Conservation (phyloP, 768 basidiomycete genomes). For the Rhodotorula graminis region DNA sequence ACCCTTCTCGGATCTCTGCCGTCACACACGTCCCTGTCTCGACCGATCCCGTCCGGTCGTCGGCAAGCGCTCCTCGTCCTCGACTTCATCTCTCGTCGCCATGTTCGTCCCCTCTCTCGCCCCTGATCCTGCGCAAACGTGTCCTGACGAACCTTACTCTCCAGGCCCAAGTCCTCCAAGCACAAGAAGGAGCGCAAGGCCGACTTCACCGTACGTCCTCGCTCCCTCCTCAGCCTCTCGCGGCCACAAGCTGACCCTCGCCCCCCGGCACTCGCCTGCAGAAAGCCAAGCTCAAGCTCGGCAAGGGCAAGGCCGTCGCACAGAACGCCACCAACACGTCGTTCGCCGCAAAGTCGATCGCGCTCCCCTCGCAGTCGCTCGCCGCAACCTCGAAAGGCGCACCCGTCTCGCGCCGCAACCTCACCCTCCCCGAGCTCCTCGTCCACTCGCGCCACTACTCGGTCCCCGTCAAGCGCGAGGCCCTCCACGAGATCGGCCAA, state of each 20-base stretch:
- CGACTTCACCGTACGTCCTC: constrained; percentile 67
- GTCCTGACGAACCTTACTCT: background rate
- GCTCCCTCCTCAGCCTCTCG: too few relatives aligned
- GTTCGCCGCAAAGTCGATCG: constrained; percentile 84
- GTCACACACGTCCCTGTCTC: background rate
- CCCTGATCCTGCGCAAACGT: too few relatives aligned
- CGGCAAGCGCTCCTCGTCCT: background rate
- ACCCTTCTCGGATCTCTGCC: too few relatives aligned
- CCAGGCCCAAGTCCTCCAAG: constrained; percentile 70
- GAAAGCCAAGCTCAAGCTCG: constrained; percentile 96
- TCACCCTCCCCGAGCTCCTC: constrained; percentile 71
- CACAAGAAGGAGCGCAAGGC: constrained; percentile 75
- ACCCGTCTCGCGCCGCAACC: constrained; percentile 71
- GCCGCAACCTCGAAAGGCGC: constrained; percentile 53
- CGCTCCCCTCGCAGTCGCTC: constrained; percentile 79
- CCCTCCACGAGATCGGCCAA: constrained; percentile 48
- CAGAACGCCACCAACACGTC: constrained; percentile 90
- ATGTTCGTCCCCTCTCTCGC: background rate
- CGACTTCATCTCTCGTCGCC: background rate
- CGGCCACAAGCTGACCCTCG: constrained; percentile 2
- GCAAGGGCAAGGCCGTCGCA: constrained; percentile 79
- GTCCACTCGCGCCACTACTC: constrained; percentile 79
- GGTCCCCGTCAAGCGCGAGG: constrained; percentile 68
- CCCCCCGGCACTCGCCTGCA: constrained; percentile 46
- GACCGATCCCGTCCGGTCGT: background rate